These are phyloP conservation scores for Pythium folliculosum DNA, from an alignment of 352 stramenopile genomes.

Conservation along the genomic window DNA sequence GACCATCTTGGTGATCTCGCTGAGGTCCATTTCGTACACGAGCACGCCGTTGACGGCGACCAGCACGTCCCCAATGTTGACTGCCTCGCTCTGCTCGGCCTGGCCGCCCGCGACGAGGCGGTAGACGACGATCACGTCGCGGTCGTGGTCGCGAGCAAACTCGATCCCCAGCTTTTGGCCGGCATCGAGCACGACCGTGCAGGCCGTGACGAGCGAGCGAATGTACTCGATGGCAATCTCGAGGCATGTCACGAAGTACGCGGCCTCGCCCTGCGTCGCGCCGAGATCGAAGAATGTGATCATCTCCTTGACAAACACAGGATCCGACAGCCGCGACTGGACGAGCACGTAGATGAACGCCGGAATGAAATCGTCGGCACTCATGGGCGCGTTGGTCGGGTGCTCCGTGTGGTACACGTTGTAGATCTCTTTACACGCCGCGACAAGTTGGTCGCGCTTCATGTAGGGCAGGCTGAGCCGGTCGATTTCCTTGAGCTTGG, in stretches of 20 bases:
- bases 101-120: slow-evolving; percentile 57
- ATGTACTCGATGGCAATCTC: slow-evolving; percentile 91
- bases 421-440: slow-evolving; percentile 86
- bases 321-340: slow-evolving; percentile 67
- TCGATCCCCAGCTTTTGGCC: slow-evolving; percentile 73
- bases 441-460: slow-evolving; percentile 77
- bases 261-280: slow-evolving; percentile 69
- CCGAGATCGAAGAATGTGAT: slow-evolving; percentile 79
- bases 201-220: slow-evolving; percentile 78
- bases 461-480: slow-evolving; percentile 80
- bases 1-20: slow-evolving; percentile 76
- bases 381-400: slow-evolving; percentile 74
- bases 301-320: slow-evolving; percentile 74
- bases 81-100: slow-evolving; percentile 57
- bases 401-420: slow-evolving; percentile 72
- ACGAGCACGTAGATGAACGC: slow-evolving; percentile 89
- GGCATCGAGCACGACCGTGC: slow-evolving; percentile 74
- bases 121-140: slow-evolving; percentile 64
- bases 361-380: slow-evolving; percentile 84
- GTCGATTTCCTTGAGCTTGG: slow-evolving; percentile 75
- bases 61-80: slow-evolving; percentile 70
- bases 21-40: slow-evolving; percentile 80
- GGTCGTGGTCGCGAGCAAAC: slow-evolving; percentile 56
- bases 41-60: slow-evolving; percentile 80
- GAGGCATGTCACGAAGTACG: slow-evolving; percentile 87